These are phyloP conservation scores for Mycena citricolor DNA, from an alignment of 1,284 basidiomycete genomes.

Conservation along the genomic window DNA sequence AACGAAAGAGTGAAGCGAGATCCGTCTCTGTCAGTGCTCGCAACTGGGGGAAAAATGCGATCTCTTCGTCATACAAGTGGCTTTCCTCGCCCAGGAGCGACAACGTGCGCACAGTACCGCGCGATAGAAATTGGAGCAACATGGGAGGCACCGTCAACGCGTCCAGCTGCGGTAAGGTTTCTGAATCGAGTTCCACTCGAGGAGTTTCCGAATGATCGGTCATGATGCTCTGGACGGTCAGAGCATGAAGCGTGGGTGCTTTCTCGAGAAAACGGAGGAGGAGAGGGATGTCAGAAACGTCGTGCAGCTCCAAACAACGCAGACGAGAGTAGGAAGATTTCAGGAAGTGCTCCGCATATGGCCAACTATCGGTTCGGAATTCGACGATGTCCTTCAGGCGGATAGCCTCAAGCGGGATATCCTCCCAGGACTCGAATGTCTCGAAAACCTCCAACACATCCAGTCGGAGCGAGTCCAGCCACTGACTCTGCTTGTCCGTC, in stretches of 20 bases:
- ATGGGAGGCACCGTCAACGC: conserved; percentile 6
- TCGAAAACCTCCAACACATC: conserved; percentile 8
- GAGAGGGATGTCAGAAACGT: conserved; percentile 2
- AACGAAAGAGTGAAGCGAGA: neutral
- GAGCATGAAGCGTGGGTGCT: conserved; percentile 13
- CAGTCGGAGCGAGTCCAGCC: conserved; percentile 2
- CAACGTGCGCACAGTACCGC: conserved; percentile 11
- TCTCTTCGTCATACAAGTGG: neutral
- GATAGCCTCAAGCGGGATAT: conserved; percentile 3
- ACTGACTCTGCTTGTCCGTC: neutral
- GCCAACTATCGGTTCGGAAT: conserved; percentile 17
- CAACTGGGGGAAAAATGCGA: neutral
- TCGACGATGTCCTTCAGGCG: conserved; percentile 6
- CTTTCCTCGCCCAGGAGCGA: conserved; percentile 8
- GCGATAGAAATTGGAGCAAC: conserved; percentile 3
- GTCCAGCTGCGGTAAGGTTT: conserved; percentile 2
- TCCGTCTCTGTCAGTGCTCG: conserved; percentile 5
- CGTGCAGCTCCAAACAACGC: conserved; percentile 15
- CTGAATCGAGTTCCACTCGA: neutral
- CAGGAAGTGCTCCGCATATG: conserved; percentile 11
- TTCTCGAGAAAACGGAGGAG: conserved; percentile 12
- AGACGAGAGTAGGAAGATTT: conserved; percentile 12
- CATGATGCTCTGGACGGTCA: conserved; percentile 7
- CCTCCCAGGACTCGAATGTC: neutral
- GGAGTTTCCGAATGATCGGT: neutral